Conservation (phyloP, 108 stramenopile species). For the Cyclotella choctawhatcheeana region DNA sequence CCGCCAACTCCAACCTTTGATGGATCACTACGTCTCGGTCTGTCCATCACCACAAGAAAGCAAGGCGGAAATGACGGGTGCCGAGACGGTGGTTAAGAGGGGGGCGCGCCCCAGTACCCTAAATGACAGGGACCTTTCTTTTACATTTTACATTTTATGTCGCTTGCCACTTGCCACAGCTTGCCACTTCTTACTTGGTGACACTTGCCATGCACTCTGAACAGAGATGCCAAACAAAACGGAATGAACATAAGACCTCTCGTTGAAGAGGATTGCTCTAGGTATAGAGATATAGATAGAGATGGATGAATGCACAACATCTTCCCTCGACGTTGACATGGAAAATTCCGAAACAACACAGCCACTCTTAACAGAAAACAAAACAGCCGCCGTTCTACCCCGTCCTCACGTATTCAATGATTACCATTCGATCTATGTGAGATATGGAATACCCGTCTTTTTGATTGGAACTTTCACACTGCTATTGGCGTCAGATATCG, state of each 20-base stretch:
- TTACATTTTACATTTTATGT: background rate
- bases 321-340: background rate
- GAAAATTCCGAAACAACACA: background rate
- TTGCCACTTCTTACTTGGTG: too few species aligned
- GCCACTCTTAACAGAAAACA: background rate
- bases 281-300: too few species aligned
- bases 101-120: too few species aligned
- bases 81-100: too few species aligned
- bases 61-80: too few species aligned
- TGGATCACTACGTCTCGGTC: too few species aligned
- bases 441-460: background rate
- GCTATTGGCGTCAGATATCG: background rate
- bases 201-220: too few species aligned
- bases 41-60: too few species aligned
- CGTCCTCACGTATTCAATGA: background rate
- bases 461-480: background rate
- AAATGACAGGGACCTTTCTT: background rate
- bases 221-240: too few species aligned
- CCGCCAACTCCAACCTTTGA: too few species aligned
- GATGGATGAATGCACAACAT: slow-evolving; percentile 5
- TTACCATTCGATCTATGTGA: background rate
- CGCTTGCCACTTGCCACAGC: background rate
- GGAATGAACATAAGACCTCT: too few species aligned
- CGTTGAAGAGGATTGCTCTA: too few species aligned
- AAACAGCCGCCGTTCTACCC: background rate